phyloP scores from a whole-genome alignment of 1,284 basidiomycete genomes.

The Ustilago loliicola region DNA sequence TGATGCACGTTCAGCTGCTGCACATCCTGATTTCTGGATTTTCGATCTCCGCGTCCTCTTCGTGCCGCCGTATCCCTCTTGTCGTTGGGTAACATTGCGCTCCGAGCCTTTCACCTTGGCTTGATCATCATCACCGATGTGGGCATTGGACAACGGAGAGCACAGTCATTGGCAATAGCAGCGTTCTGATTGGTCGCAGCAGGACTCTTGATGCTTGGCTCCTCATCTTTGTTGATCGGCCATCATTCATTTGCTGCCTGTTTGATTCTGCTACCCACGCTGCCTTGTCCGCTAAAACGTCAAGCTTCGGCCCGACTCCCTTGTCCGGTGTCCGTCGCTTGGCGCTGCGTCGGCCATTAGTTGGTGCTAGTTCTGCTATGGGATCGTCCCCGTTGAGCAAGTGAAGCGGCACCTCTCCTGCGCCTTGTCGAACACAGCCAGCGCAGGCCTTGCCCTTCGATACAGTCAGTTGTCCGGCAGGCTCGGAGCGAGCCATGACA shows the following conservation, averaged over 20 bases:
- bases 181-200: conserved; percentile 31
- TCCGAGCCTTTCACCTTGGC: neutral
- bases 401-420: no score
- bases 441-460: no score
- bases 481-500: neutral
- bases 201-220: neutral
- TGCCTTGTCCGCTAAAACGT: neutral
- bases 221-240: neutral
- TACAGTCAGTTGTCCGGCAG: neutral
- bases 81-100: neutral
- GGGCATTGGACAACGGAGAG: neutral
- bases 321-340: no score
- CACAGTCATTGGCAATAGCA: conserved; percentile 28
- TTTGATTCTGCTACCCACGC: neutral
- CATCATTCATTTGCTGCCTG: neutral
- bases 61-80: neutral
- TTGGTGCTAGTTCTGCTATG: neutral
- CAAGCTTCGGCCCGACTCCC: conserved; percentile 17
- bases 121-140: conserved; percentile 5
- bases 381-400: no score
- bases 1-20: conserved; percentile 15
- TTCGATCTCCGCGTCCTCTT: conserved; percentile 19
- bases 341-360: no score
- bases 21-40: conserved; percentile 19
- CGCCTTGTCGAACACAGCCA: no score